These are phyloP conservation scores for Colletotrichum sp. DNA, from an alignment of 2,329 filamentous ascomycete genomes.

Conservation along the genomic window DNA sequence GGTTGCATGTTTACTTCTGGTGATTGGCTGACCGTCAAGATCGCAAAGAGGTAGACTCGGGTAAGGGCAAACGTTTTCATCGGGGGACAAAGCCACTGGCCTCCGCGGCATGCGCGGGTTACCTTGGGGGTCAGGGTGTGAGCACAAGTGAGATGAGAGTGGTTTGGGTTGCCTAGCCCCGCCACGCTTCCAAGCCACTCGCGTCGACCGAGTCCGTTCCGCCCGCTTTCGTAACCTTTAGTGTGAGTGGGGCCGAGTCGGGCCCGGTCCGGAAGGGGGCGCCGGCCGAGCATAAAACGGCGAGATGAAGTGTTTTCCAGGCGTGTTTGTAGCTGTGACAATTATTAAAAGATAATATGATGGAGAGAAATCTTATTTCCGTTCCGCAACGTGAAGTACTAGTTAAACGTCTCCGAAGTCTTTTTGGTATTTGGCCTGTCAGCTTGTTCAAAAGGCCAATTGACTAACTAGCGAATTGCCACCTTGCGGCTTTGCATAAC, in stretches of 20 bases:
- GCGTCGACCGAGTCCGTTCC: background rate
- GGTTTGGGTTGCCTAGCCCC: background rate
- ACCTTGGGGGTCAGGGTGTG: background rate
- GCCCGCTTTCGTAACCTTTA: background rate
- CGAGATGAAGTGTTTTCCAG: background rate
- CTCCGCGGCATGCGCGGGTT: background rate
- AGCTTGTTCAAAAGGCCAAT: background rate
- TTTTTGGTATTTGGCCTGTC: background rate
- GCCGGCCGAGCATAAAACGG: background rate
- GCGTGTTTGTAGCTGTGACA: background rate
- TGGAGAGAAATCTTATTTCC: background rate
- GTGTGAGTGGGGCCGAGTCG: background rate
- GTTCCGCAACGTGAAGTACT: background rate
- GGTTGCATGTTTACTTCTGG: background rate
- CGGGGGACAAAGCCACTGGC: background rate
- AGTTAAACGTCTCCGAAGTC: background rate
- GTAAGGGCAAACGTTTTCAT: background rate
- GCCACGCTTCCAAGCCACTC: background rate
- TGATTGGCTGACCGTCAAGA: background rate
- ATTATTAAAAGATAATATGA: accelerated
- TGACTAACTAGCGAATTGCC: background rate
- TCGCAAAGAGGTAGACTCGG: background rate
- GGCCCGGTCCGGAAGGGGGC: background rate
- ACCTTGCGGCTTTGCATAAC: background rate
- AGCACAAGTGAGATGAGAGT: background rate